Evolutionary conservation across 2,329 filamentous ascomycete genomes (phyloP).

Genomic region (Westerdykella ornata): DNA sequence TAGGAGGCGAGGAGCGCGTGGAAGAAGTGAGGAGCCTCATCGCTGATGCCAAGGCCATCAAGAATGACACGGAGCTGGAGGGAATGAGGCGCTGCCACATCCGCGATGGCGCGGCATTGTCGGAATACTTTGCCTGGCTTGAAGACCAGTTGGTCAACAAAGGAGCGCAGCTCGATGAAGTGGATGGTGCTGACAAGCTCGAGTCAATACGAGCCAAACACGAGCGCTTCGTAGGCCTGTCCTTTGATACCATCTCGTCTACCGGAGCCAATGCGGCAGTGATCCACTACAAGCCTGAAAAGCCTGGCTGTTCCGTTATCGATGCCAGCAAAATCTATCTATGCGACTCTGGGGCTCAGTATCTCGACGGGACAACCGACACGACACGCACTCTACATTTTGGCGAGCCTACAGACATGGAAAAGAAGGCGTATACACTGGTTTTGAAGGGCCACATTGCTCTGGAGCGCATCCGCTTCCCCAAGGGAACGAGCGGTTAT

Average conservation of each 20-base stretch:
- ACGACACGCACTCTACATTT: constrained; percentile 93
- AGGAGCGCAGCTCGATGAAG: constrained; percentile 72
- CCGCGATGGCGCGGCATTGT: constrained; percentile 83
- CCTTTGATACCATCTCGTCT: constrained; percentile 93
- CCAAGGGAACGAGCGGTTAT: constrained; percentile 91
- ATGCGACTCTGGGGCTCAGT: constrained; percentile 97
- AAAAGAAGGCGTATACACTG: constrained; percentile 85
- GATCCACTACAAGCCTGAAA: constrained; percentile 88
- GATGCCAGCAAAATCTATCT: constrained; percentile 84
- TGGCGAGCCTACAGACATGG: constrained; percentile 71
- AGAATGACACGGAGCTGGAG: constrained; percentile 81
- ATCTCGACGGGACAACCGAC: constrained; percentile 90
- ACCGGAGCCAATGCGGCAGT: constrained; percentile 88
- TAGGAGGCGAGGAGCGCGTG: constrained; percentile 78
- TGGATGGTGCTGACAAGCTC: constrained; percentile 84
- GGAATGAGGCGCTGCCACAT: constrained; percentile 94
- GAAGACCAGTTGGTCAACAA: constrained; percentile 77
- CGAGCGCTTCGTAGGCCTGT: constrained; percentile 77
- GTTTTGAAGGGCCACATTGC: constrained; percentile 93
- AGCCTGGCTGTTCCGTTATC: constrained; percentile 71
- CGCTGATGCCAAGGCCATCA: constrained; percentile 85
- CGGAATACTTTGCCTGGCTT: constrained; percentile 92
- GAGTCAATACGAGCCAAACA: constrained; percentile 65
- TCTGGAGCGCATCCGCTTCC: constrained; percentile 78
- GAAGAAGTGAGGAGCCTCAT: constrained; percentile 85